phyloP scores from a whole-genome alignment of 179 eudicot species.

The Carnegiea gigantea region DNA sequence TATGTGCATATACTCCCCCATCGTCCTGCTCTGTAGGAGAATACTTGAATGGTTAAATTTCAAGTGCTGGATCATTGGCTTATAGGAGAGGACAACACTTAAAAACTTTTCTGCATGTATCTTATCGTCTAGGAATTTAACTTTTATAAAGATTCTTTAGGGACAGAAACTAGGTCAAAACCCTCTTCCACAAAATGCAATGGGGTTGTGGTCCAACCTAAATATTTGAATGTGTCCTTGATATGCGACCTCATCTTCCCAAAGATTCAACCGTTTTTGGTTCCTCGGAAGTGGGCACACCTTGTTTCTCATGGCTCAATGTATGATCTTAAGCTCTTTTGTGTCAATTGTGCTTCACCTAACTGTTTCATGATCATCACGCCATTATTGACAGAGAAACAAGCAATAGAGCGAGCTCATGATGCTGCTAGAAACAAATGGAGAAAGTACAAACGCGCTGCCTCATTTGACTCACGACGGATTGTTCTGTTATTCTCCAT shows the following conservation, averaged over 20 bases:
- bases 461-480: conserved; percentile 70
- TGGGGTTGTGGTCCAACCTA: not conserved
- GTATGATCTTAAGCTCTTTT: not conserved
- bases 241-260: not conserved
- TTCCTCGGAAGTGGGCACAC: not conserved
- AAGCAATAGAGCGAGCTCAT: conserved; percentile 39
- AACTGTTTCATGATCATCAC: not conserved
- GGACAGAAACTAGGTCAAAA: not conserved
- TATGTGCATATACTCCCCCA: too few species aligned
- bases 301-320: not conserved
- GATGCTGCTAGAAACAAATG: conserved; percentile 50
- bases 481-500: conserved; percentile 79
- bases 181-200: not conserved
- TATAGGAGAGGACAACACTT: not conserved
- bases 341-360: not conserved
- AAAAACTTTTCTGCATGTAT: not conserved
- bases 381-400: conserved; percentile 38
- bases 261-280: not conserved
- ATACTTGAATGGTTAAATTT: not conserved
- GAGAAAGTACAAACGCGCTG: conserved; percentile 74
- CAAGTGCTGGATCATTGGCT: not conserved
- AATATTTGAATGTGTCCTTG: not conserved
- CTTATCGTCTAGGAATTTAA: not conserved
- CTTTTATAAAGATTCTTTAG: not conserved
- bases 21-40: not conserved